These are phyloP conservation scores for Sicyos edulis DNA, from an alignment of 306 rosid species.

Conservation along the genomic window DNA sequence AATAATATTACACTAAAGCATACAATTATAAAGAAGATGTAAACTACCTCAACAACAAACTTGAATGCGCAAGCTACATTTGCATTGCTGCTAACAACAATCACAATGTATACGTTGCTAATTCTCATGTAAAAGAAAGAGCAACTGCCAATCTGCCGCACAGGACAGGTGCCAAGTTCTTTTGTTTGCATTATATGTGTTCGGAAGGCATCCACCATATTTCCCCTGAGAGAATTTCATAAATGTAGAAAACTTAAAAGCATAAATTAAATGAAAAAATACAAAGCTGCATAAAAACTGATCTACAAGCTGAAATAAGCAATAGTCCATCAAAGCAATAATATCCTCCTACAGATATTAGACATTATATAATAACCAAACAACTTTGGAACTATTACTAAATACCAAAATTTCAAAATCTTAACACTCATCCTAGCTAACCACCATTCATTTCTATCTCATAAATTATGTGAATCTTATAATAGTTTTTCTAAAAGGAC, in stretches of 20 bases:
- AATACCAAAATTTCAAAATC: neutral
- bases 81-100: constrained; percentile 98
- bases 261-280: neutral
- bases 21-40: constrained; percentile 11
- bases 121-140: constrained; percentile 96
- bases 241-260: neutral
- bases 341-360: neutral
- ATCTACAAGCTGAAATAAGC: neutral
- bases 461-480: neutral
- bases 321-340: neutral
- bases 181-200: constrained; percentile 93
- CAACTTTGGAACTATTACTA: constrained; percentile 1
- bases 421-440: neutral
- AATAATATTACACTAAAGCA: neutral
- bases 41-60: constrained; percentile 90
- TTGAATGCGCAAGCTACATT: constrained; percentile 97
- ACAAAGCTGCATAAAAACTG: neutral
- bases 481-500: neutral
- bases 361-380: constrained; percentile 1
- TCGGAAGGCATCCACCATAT: constrained; percentile 98
- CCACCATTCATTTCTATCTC: neutral
- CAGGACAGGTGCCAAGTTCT: constrained; percentile 98
- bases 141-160: constrained; percentile 94
- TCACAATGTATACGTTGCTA: constrained; percentile 91
- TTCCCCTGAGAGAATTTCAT: constrained; percentile 53